A percentile compares a stretch with the other conserved stretches of the same genome.
phyloP scores from a whole-genome alignment of 139 green algal species.

The Asterochloris sp. region DNA sequence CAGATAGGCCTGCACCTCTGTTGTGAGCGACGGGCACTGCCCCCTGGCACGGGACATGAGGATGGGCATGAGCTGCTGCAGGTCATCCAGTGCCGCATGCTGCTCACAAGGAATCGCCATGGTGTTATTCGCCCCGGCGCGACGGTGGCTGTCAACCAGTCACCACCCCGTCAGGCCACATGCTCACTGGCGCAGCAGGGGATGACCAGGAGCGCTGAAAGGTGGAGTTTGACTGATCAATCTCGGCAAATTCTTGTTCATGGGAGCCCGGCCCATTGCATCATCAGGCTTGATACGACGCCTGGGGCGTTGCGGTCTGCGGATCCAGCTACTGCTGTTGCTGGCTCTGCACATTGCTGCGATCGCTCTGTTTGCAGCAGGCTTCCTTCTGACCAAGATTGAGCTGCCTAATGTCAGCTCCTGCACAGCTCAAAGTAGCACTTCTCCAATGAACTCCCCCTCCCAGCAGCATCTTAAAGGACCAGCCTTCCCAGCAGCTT shows the following conservation, averaged over 20 bases:
- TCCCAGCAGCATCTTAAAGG: constrained; percentile 1
- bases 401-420: constrained; percentile 51
- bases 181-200: neutral
- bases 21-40: too few species aligned
- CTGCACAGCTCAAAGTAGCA: too few species aligned
- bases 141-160: too few species aligned
- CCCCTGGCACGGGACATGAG: too few species aligned
- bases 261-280: neutral
- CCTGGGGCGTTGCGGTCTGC: neutral
- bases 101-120: too few species aligned
- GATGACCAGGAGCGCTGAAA: neutral
- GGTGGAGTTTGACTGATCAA: neutral
- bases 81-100: too few species aligned
- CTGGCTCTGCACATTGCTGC: constrained; percentile 17
- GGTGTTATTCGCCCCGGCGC: too few species aligned
- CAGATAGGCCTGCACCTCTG: too few species aligned
- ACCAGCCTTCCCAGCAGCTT: neutral
- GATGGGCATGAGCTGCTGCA: too few species aligned
- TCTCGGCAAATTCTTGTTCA: neutral
- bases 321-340: constrained; percentile 3
- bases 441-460: too few species aligned
- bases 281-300: neutral
- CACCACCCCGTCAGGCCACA: neutral
- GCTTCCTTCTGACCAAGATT: constrained; percentile 80
- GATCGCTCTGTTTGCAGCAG: constrained; percentile 60